Base-by-base conservation (phyloP, 2,329 filamentous ascomycete genomes). In the Neocatenulostroma microsporum region DNA sequence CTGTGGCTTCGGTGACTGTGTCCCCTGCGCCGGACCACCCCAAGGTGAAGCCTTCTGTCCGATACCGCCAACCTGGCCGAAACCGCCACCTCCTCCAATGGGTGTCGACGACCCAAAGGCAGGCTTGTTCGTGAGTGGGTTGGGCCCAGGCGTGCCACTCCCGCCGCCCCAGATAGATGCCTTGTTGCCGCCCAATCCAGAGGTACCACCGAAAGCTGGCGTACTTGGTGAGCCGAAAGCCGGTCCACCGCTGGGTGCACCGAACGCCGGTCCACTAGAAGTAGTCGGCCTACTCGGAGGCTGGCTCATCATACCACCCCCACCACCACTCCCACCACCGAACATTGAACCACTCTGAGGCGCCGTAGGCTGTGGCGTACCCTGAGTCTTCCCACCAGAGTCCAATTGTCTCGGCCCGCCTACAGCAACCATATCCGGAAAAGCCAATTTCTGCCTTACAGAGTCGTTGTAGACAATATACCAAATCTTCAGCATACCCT, bases 381-480 rank as follows among this genome's bases (percentile, higher is more conserved):
- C n/a, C n/a, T n/a, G n/a, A n/a, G 37, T 44, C 35, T 33, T 34
- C 13, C 21, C 9, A 14, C 27, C n/a, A n/a, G n/a, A n/a, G n/a
- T n/a, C 39, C 21, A 44, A 14, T 15, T 36, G 20, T 29, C 44
- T 30, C 5, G 40, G 43, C 6, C 40, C 40, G 11, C 40, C 37
- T 14, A 66, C 66, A 29, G 63, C 66, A 26, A 71, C 66, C 45
- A 95, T 67, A 4, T 82, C 84, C 26, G 81, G 74, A 58, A 87
- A 96, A 1, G 76, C 74, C 5, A 76, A 77, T 3, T 80, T 80
- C 49, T 80, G 69, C 41, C 80, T 76, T 43, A 98, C 79, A 2
- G 89, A 87, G 27, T 93, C 86, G 23, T 82, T 77, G 62, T 95
- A 95, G 14, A 96, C 74, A 28, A 96, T 64, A 85, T 89, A 95